Conservation (phyloP, 805 yeast genomes). For the Yamadazyma insecticola region DNA sequence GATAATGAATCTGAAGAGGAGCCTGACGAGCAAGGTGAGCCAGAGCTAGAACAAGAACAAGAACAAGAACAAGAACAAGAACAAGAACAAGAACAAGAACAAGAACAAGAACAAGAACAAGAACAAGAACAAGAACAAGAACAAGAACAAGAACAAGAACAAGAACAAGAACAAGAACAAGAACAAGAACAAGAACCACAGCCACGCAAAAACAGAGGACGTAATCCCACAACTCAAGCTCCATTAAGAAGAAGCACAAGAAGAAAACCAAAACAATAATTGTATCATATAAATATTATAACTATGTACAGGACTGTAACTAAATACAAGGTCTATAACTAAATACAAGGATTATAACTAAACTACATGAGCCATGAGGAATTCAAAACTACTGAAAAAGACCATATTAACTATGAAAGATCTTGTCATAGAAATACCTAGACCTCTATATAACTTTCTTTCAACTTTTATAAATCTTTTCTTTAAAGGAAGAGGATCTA, state of each 20-base stretch:
- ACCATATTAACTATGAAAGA: slow-evolving; percentile 71
- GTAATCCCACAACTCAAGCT: neutral
- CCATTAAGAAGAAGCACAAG: neutral
- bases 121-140: neutral
- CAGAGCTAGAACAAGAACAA: slow-evolving; percentile 2
- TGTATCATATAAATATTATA: no score
- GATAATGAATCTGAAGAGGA: slow-evolving; percentile 1
- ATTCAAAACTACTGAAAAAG: slow-evolving; percentile 70
- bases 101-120: no score
- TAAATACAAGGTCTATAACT: slow-evolving; percentile 4
- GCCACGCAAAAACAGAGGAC: neutral
- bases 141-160: neutral
- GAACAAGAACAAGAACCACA: no score
- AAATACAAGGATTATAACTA: no score
- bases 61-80: slow-evolving; percentile 10
- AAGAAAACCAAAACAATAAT: neutral
- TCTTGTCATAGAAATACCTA: slow-evolving; percentile 69
- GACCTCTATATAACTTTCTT: slow-evolving; percentile 64
- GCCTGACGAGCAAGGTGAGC: neutral
- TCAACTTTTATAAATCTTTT: slow-evolving; percentile 25
- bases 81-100: slow-evolving; percentile 14
- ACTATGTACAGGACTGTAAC: no score
- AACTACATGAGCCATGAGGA: slow-evolving; percentile 52
- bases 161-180: neutral
- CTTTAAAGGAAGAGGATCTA: slow-evolving; percentile 34